phyloP scores from a whole-genome alignment of 306 rosid species.

The cucumber (Cucumis sativus) region Cucumber_9930_V3 NC_026658.2:15744001-15744500 shows the following conservation, averaged over 20 bases:
- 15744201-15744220: slow-evolving; percentile 22
- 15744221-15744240: not conserved
- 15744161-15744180: slow-evolving; percentile 33
- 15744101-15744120: slow-evolving; percentile 60
- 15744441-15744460: too few species aligned
- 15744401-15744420: too few species aligned
- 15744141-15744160: not conserved
- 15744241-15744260: too few species aligned
- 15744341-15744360: not conserved
- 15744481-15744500: too few species aligned
- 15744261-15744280: not conserved
- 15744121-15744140: slow-evolving; percentile 11
- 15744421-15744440: too few species aligned
- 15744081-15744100: slow-evolving; percentile 89
- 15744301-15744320: not conserved
- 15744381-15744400: not conserved
- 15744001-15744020: slow-evolving; percentile 17
- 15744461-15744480: too few species aligned
- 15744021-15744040: not conserved
- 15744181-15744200: slow-evolving; percentile 41
- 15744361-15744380: not conserved
- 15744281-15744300: too few species aligned
- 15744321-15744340: not conserved
- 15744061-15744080: slow-evolving; percentile 13
- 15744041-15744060: slow-evolving; percentile 5